A percentile compares a stretch with the other conserved stretches of the same genome.
These are phyloP conservation scores for Wickerhamiella occidentalis DNA, from an alignment of 805 yeast species.

Conservation along the genomic window DNA sequence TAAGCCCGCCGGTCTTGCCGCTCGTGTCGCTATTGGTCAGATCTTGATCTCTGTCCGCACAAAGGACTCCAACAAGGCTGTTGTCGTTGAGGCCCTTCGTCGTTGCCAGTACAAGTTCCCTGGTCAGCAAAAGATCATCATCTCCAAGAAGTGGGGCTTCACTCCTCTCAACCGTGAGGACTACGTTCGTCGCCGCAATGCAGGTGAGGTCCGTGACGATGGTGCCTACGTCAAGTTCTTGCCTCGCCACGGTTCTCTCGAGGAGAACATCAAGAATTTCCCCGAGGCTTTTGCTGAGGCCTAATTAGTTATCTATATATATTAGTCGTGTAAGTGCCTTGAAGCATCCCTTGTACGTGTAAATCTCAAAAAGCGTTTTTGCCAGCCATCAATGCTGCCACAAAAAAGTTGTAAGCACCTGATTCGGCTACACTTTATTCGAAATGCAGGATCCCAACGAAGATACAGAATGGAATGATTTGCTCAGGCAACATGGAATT, in stretches of 20 bases:
- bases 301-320: slow-evolving; percentile 10
- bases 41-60: slow-evolving; percentile 96
- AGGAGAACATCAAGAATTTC: slow-evolving; percentile 82
- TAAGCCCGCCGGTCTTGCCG: slow-evolving; percentile 99
- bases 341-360: too few species aligned
- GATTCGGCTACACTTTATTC: neutral
- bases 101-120: slow-evolving; percentile 99
- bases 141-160: slow-evolving; percentile 99
- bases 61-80: slow-evolving; percentile 95
- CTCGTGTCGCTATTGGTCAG: slow-evolving; percentile 98
- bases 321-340: slow-evolving; percentile 2
- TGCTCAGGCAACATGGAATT: slow-evolving; percentile 75
- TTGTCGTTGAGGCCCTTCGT: slow-evolving; percentile 97
- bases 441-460: slow-evolving; percentile 68
- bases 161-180: slow-evolving; percentile 97
- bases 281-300: slow-evolving; percentile 42
- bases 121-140: slow-evolving; percentile 98
- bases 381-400: too few species aligned
- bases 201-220: slow-evolving; percentile 98
- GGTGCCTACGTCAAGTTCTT: slow-evolving; percentile 99
- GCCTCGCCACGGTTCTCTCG: slow-evolving; percentile 91
- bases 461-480: slow-evolving; percentile 99
- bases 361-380: too few species aligned
- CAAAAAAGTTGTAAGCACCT: too few species aligned
- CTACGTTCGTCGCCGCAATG: slow-evolving; percentile 84